phyloP scores from a whole-genome alignment of 345 rosid species.

The Sonneratia alba region DNA sequence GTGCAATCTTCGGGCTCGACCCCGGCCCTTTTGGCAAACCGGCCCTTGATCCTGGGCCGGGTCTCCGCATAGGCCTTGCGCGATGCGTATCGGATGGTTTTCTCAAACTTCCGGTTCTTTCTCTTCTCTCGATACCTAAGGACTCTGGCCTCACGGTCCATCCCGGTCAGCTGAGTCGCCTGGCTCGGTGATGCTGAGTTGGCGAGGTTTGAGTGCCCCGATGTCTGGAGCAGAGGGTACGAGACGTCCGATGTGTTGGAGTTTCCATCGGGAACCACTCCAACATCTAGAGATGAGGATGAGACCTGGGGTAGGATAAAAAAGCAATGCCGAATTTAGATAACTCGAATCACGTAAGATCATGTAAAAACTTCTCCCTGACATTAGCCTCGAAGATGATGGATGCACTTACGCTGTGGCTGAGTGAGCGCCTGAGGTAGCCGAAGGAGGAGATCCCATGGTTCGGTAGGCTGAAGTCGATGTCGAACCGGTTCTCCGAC shows the following conservation, averaged over 20 bases:
- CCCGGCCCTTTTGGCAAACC: conserved; percentile 76
- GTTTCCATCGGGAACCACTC: conserved; percentile 82
- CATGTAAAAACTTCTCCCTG: background rate
- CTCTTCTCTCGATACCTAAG: conserved; percentile 91
- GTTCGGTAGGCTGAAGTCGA: conserved; percentile 47
- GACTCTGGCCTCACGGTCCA: conserved; percentile 85
- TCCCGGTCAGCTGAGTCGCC: conserved; percentile 32
- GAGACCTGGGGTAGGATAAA: conserved; percentile 43
- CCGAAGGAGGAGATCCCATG: conserved; percentile 20
- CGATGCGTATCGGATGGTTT: conserved; percentile 89
- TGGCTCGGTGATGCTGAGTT: conserved; percentile 10
- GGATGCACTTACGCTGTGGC: conserved; percentile 38
- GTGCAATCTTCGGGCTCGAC: conserved; percentile 28
- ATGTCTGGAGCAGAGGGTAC: conserved; percentile 31
- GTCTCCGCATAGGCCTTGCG: conserved; percentile 94
- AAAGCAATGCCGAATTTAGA: background rate
- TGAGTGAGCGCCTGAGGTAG: conserved; percentile 30
- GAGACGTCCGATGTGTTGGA: conserved; percentile 49
- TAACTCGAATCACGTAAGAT: no score
- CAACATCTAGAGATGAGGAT: conserved; percentile 67
- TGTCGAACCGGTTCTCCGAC: conserved; percentile 38
- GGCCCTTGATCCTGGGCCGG: conserved; percentile 86
- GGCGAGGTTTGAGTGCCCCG: conserved; percentile 22
- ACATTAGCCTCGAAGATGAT: no score
- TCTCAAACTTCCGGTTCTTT: conserved; percentile 92